These are phyloP conservation scores for Boletus reticulatus DNA, from an alignment of 768 basidiomycete species.

Conservation along the genomic window DNA sequence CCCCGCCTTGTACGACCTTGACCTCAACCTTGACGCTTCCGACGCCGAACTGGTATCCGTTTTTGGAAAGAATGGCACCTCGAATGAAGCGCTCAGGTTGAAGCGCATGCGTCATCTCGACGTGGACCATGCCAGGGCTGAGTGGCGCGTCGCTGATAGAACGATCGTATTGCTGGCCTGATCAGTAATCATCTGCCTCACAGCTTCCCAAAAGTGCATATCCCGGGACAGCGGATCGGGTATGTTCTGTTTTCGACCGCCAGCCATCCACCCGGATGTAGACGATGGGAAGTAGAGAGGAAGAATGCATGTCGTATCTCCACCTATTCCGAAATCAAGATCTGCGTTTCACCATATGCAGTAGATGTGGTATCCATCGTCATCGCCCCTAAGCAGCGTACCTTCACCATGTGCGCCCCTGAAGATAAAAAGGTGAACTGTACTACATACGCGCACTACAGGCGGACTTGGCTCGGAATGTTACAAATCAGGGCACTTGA, in stretches of 20 bases:
- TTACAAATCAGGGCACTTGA: too few relatives aligned
- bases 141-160: constrained; percentile 62
- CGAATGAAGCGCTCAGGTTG: constrained; percentile 40
- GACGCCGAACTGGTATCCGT: constrained; percentile 50
- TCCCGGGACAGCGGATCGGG: constrained; percentile 4
- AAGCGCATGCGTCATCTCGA: constrained; percentile 60
- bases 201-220: background rate
- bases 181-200: constrained; percentile 7
- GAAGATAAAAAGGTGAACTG: too few relatives aligned
- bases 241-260: too few relatives aligned
- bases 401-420: too few relatives aligned
- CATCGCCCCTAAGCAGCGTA: background rate
- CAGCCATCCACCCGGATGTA: background rate
- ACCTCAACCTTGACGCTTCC: constrained; percentile 53
- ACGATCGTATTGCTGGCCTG: constrained; percentile 45
- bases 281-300: constrained; percentile 1
- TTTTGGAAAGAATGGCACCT: constrained; percentile 17
- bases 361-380: background rate
- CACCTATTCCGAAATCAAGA: background rate
- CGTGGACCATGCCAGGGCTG: constrained; percentile 60
- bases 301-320: background rate
- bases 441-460: too few relatives aligned
- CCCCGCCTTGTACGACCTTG: constrained; percentile 47
- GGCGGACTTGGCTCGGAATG: too few relatives aligned
- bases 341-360: background rate